Evolutionary conservation across 768 basidiomycete species (phyloP).

Genomic region (Mycena epipterygia): DNA sequence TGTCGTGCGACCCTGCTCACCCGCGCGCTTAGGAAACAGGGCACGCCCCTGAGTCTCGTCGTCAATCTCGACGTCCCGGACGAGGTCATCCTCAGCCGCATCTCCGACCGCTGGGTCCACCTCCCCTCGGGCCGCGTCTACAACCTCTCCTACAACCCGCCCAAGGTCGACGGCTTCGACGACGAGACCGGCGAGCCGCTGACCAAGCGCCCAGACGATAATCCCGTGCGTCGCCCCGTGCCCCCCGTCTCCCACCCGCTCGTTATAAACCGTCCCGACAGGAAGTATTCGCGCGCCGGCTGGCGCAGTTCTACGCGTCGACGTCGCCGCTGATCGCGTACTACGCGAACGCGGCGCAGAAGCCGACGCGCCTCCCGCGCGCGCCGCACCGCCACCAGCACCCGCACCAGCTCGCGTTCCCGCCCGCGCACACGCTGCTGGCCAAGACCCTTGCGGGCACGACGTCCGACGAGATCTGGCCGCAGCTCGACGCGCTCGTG

Average conservation of each 20-base stretch:
- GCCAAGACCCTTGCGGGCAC: slow-evolving; percentile 75
- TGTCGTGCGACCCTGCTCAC: slow-evolving; percentile 13
- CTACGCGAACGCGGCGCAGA: slow-evolving; percentile 60
- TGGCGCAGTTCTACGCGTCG: slow-evolving; percentile 81
- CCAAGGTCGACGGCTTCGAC: slow-evolving; percentile 83
- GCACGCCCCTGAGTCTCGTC: slow-evolving; percentile 80
- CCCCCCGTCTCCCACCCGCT: not conserved
- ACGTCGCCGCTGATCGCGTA: slow-evolving; percentile 88
- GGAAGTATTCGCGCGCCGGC: slow-evolving; percentile 85
- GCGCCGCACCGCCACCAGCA: slow-evolving; percentile 56
- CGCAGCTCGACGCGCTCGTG: slow-evolving; percentile 76
- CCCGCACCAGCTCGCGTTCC: slow-evolving; percentile 66
- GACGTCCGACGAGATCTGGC: slow-evolving; percentile 94
- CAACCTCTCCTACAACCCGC: slow-evolving; percentile 90
- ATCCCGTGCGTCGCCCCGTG: slow-evolving; percentile 74
- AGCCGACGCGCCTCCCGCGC: slow-evolving; percentile 37
- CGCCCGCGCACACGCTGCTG: slow-evolving; percentile 59
- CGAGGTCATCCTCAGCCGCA: slow-evolving; percentile 85
- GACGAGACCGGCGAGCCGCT: slow-evolving; percentile 90
- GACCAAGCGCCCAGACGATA: slow-evolving; percentile 91
- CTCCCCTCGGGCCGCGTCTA: slow-evolving; percentile 91
- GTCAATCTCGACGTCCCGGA: slow-evolving; percentile 93
- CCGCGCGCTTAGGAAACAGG: slow-evolving; percentile 62
- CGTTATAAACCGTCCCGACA: too few relatives aligned
- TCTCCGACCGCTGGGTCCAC: slow-evolving; percentile 93